Evolutionary conservation across 2,329 filamentous ascomycete species (phyloP).

Genomic region (Diaporthe sp.): DNA sequence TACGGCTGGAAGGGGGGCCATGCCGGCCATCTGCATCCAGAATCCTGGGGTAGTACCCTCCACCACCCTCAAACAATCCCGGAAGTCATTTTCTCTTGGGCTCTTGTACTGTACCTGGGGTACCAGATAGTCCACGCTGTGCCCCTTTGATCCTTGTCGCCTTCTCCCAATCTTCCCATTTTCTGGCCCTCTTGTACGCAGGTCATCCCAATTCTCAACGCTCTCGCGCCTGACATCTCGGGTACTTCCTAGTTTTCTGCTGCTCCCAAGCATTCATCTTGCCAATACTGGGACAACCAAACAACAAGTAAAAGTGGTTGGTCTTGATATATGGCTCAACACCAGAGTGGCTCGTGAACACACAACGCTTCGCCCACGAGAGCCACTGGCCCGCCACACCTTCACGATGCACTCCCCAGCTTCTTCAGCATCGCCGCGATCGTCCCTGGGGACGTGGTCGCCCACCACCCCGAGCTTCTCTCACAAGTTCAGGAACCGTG

Average conservation of each 20-base stretch:
- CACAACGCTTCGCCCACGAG: conserved; percentile 20
- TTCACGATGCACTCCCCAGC: conserved; percentile 37
- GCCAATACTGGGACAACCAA: neutral
- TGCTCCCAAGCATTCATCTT: neutral
- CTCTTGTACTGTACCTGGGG: conserved; percentile 29
- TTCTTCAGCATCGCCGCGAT: conserved; percentile 35
- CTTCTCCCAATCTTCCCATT: conserved; percentile 10
- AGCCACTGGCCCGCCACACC: conserved; percentile 24
- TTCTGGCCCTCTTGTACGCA: conserved; percentile 23
- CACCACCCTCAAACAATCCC: conserved; percentile 24
- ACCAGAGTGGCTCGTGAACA: conserved; percentile 2
- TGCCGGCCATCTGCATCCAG: conserved; percentile 26
- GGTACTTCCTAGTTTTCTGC: neutral
- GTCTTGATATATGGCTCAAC: neutral
- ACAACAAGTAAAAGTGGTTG: neutral
- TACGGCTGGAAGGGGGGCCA: conserved; percentile 5
- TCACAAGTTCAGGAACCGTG: conserved; percentile 46
- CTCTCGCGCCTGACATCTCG: conserved; percentile 17
- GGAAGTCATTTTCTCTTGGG: conserved; percentile 22
- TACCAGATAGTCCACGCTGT: conserved; percentile 16
- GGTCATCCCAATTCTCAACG: conserved; percentile 25
- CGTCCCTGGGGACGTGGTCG: conserved; percentile 42
- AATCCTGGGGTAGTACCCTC: conserved; percentile 34
- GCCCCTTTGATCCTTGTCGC: conserved; percentile 25
- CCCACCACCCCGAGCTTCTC: conserved; percentile 43